These are phyloP conservation scores for Spergularia marina DNA, from an alignment of 148 eudicot genomes.

Conservation along the genomic window DNA sequence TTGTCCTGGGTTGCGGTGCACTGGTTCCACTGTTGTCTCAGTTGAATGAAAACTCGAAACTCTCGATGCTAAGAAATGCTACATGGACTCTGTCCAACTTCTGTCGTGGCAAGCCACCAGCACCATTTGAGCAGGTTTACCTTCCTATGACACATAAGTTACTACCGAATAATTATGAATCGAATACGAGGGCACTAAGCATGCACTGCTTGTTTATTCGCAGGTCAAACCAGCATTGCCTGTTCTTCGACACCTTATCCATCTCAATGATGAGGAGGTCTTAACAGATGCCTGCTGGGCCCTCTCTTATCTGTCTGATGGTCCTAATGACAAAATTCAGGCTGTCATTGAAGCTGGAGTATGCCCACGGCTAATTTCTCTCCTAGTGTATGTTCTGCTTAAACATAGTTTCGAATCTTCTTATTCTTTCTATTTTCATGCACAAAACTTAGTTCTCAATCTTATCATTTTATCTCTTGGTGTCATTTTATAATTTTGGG, in stretches of 20 bases:
- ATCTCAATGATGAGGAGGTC: conserved; percentile 81
- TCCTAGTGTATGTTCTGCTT: conserved; percentile 55
- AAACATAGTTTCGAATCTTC: neutral
- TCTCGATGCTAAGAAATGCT: conserved; percentile 93
- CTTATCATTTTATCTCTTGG: neutral
- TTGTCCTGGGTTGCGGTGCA: conserved; percentile 78
- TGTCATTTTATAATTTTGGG: neutral
- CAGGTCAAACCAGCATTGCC: conserved; percentile 87
- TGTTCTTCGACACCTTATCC: conserved; percentile 71
- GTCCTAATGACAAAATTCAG: conserved; percentile 93
- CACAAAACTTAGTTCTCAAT: neutral
- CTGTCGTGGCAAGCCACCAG: conserved; percentile 91
- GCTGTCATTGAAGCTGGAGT: conserved; percentile 91
- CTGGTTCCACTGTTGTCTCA: conserved; percentile 84
- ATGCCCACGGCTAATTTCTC: conserved; percentile 80
- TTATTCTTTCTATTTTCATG: neutral
- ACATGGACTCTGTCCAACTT: conserved; percentile 94
- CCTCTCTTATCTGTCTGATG: conserved; percentile 93
- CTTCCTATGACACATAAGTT: neutral
- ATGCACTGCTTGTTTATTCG: conserved; percentile 10
- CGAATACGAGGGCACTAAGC: neutral
- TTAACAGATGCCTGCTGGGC: conserved; percentile 97
- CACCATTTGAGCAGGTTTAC: conserved; percentile 79
- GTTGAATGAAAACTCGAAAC: conserved; percentile 75
- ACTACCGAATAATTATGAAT: neutral